These are phyloP conservation scores for Debaryomyces subglobosus DNA, from an alignment of 1,139 yeast genomes.

Conservation along the genomic window DNA sequence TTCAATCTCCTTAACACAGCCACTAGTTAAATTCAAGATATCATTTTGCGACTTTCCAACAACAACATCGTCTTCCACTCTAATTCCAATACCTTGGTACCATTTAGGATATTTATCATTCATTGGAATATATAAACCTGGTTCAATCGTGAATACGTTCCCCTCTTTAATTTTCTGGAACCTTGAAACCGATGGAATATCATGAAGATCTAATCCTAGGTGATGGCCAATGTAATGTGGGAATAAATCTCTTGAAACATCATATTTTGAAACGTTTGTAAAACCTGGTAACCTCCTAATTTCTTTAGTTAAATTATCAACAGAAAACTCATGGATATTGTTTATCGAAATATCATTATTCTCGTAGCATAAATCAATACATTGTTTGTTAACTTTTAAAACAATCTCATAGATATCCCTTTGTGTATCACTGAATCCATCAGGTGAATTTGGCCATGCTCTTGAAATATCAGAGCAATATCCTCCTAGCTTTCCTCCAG, in stretches of 20 bases:
- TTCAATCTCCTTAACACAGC: conserved; percentile 80
- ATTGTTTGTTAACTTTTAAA: conserved; percentile 74
- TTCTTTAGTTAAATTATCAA: conserved; percentile 59
- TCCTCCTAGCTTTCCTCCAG: conserved; percentile 93
- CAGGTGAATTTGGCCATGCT: conserved; percentile 86
- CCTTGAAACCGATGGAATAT: conserved; percentile 65
- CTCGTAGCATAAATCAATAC: conserved; percentile 70
- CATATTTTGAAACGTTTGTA: conserved; percentile 47
- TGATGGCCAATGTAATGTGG: conserved; percentile 98
- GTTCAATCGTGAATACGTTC: conserved; percentile 90
- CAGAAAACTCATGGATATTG: conserved; percentile 76
- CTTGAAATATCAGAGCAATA: conserved; percentile 95
- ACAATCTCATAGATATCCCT: conserved; percentile 87
- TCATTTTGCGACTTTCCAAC: conserved; percentile 64
- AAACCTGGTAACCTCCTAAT: conserved; percentile 73
- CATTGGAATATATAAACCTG: conserved; percentile 87
- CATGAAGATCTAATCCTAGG: conserved; percentile 91
- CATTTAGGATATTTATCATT: conserved; percentile 71
- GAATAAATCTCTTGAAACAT: conserved; percentile 61
- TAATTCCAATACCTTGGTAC: conserved; percentile 87
- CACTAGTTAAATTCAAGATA: conserved; percentile 65
- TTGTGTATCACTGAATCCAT: conserved; percentile 75
- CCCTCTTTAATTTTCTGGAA: conserved; percentile 54
- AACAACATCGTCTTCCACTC: conserved; percentile 92
- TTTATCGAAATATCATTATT: conserved; percentile 58